phyloP scores from a whole-genome alignment of 768 basidiomycete species.

The Boletus tylopilopsis region DNA sequence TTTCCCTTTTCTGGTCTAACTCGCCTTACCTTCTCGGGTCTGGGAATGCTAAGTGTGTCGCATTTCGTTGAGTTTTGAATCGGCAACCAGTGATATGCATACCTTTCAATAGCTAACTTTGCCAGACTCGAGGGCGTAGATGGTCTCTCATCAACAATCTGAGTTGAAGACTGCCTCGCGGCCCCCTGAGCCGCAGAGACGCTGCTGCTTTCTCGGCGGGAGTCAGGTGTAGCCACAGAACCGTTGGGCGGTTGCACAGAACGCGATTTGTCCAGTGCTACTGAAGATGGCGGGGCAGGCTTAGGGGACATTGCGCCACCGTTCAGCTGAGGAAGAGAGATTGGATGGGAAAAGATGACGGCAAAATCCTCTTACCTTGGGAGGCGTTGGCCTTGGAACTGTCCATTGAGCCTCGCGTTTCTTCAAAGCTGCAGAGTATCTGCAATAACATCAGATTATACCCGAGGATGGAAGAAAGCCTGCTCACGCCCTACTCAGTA shows the following conservation, averaged over 20 bases:
- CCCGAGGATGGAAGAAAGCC: background rate
- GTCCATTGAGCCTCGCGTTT: slow-evolving; percentile 64
- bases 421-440: slow-evolving; percentile 73
- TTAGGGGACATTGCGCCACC: slow-evolving; percentile 29
- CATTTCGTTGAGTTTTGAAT: slow-evolving; percentile 4
- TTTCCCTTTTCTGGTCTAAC: slow-evolving; percentile 38
- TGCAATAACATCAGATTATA: slow-evolving; percentile 24
- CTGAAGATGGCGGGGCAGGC: slow-evolving; percentile 22
- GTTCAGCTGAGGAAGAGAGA: slow-evolving; percentile 19
- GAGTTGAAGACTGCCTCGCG: slow-evolving; percentile 51
- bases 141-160: slow-evolving; percentile 28
- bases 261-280: slow-evolving; percentile 32
- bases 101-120: slow-evolving; percentile 70
- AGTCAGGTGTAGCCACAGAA: slow-evolving; percentile 34
- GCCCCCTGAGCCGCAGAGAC: slow-evolving; percentile 36
- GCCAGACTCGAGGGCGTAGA: slow-evolving; percentile 35
- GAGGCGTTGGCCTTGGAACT: slow-evolving; percentile 24
- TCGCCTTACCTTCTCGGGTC: slow-evolving; percentile 77
- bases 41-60: slow-evolving; percentile 50
- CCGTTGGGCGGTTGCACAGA: slow-evolving; percentile 38
- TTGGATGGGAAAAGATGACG: background rate
- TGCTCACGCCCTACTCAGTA: slow-evolving; percentile 70
- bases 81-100: slow-evolving; percentile 9
- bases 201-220: slow-evolving; percentile 32
- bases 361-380: slow-evolving; percentile 30